phyloP scores from a whole-genome alignment of 164 flowering plant genomes.

The Buxus sempervirens region DNA sequence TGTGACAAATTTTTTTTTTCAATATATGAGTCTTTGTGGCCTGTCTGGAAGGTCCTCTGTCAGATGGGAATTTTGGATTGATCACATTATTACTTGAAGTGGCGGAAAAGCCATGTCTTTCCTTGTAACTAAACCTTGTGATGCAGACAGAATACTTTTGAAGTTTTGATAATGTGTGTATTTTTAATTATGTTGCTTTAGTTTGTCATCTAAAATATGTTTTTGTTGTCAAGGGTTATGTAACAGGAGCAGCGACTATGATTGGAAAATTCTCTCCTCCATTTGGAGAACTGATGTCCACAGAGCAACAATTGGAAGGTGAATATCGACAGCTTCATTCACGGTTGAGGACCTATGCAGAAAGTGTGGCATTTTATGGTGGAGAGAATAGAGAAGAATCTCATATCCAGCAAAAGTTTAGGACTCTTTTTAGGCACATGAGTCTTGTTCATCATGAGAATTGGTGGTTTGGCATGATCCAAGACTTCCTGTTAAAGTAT shows the following conservation, averaged over 20 bases:
- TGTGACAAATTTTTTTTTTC: too few relatives aligned
- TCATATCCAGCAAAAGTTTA: constrained; percentile 85
- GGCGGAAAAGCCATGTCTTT: too few relatives aligned
- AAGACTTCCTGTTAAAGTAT: constrained; percentile 92
- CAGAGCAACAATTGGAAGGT: constrained; percentile 96
- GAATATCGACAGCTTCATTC: constrained; percentile 96
- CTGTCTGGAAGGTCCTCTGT: too few relatives aligned
- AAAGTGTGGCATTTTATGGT: constrained; percentile 97
- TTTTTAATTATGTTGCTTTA: neutral
- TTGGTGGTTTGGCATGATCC: constrained; percentile 99
- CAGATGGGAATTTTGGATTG: too few relatives aligned
- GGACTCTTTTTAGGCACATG: constrained; percentile 66
- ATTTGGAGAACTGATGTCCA: constrained; percentile 91
- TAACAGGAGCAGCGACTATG: constrained; percentile 72
- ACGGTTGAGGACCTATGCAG: constrained; percentile 93
- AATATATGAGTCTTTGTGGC: too few relatives aligned
- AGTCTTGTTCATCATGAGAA: constrained; percentile 82
- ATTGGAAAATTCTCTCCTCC: constrained; percentile 90
- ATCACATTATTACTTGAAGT: too few relatives aligned
- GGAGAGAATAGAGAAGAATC: constrained; percentile 90
- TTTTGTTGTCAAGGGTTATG: constrained; percentile 95
- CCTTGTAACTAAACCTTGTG: too few relatives aligned
- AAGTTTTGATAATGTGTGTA: too few relatives aligned
- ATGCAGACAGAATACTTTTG: too few relatives aligned
- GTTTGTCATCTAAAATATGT: constrained; percentile 70